Base-by-base conservation (phyloP, 176 grass and related monocot species). In the Cymbopogon citratus region DNA sequence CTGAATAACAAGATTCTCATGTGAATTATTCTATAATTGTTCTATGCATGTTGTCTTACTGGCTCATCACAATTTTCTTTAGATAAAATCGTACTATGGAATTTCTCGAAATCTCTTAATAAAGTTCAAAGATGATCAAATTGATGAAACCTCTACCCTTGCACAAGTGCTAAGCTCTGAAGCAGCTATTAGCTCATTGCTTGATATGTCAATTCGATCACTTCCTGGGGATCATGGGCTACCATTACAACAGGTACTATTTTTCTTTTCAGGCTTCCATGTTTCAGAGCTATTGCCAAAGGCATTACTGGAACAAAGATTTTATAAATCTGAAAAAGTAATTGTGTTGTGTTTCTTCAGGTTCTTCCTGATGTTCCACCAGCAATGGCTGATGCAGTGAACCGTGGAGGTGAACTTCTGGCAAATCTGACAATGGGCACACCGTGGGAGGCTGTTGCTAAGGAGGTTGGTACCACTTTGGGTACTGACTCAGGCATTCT, bases 1-100 rank as follows among this genome's bases (percentile, higher is more conserved):
- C 39, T 70, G 43, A 35, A 80, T 46, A 73, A 85, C 39, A 39
- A 85, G 24, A 43, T 62, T 60, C 25, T 61, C 0, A 6, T 31
- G 34, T 43, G 8, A 28, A 12, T 46, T 51, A 75, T 56, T 43
- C 56, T 76, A 71, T 56, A 56, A 73, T 26, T 61, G 18, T 6
- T 81, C 3, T 85, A 18, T 57, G 15, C 65, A 57, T 80, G 14
- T 21, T 80, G 41, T 43, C 26, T 57, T 23, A 19, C n/a, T 85
- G 4, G 62, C 3, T 0, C 34, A 60, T 36, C 16, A 8, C 19
- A 25, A 75, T 67, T 78, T 7, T 65, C 16, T 79, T 27, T 91
- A 98, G 96, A 87, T 98, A 93, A 98, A 88, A 85, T 93, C 92
- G 19, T 98, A 95, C 77, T 98, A 95, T 76, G 96, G 96, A 72